Base-by-base conservation (phyloP, 345 rosid species). In the Sapria himalayana region DNA sequence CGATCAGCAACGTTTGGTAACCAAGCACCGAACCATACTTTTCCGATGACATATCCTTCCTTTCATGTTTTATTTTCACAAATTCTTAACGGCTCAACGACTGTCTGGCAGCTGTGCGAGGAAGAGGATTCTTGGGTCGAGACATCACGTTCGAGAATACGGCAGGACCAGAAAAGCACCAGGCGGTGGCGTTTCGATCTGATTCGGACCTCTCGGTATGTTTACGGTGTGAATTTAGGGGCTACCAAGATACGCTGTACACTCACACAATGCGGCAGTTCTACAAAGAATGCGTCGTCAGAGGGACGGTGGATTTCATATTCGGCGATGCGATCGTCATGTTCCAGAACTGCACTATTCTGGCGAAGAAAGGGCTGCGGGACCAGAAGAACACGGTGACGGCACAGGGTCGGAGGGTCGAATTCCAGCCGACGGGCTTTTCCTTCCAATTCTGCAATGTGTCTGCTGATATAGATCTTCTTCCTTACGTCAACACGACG, bases 1-100 rank as follows among this genome's bases (percentile, higher is more conserved):
- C 61, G 93, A 73, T 85, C 96, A 46, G 96, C 96, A 22, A 77
- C 92, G 42, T 61, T 85, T 21, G 94, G 96, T 85, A 60, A 39
- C 35, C 4, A 19, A 33, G 12, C 9, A 3, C 22, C 22, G 14
- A 19, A 22, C 20, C 17, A 36, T 15, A 15, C 17, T 29, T 20
- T 12, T 12, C 16, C 18, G 7, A 33, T 23, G 64, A 25, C 29
- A 9, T 15, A 25, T 25, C 34, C 15, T 40, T 33, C 34, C 29
- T 38, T 14, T 15, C 35, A 15, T 19, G 15, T 29, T 1, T 15
- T 25, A 33, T 1, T 40, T 3, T 14, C 33, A 36, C 37, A 22
- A 11, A 14, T n/a, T n/a, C n/a, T n/a, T 36, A 39, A 8, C 19
- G 19, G 19, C 25, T 19, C 1, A 6, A 36, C 7, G 23, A 4